Percentiles rank a stretch among this genome's conserved stretches.
phyloP scores from a whole-genome alignment of 2,329 filamentous ascomycete species.

The Didymella lethalis region DNA sequence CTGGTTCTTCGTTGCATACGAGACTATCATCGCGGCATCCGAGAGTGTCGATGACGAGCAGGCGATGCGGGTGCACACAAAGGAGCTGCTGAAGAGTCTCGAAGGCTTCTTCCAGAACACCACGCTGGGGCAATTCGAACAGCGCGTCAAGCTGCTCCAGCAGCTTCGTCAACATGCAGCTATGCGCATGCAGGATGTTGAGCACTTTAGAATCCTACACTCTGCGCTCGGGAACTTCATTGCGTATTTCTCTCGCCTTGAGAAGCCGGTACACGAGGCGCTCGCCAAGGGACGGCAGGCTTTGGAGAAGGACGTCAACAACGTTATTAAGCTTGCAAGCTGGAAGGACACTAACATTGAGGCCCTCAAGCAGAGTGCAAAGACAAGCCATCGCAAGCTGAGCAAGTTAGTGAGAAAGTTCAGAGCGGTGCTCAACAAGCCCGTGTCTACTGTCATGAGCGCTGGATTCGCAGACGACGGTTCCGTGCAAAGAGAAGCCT shows the following conservation, averaged over 20 bases:
- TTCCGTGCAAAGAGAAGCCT: conserved; percentile 16
- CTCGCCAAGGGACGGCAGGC: conserved; percentile 72
- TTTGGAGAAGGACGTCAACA: conserved; percentile 91
- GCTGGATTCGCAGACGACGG: conserved; percentile 44
- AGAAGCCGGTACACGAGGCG: conserved; percentile 68
- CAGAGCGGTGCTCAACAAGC: conserved; percentile 76
- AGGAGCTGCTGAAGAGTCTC: conserved; percentile 76
- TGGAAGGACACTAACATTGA: conserved; percentile 99
- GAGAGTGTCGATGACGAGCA: conserved; percentile 67
- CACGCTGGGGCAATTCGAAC: conserved; percentile 79
- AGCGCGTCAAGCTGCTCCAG: conserved; percentile 73
- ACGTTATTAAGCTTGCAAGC: conserved; percentile 90
- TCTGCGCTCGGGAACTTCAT: conserved; percentile 79
- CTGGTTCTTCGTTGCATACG: conserved; percentile 98
- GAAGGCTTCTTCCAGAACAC: conserved; percentile 81
- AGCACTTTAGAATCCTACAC: conserved; percentile 62
- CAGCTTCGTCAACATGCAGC: conserved; percentile 70
- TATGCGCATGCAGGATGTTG: conserved; percentile 64
- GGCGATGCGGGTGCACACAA: conserved; percentile 69
- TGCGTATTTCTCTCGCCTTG: conserved; percentile 75
- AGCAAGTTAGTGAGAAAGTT: conserved; percentile 94
- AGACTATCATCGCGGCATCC: conserved; percentile 81
- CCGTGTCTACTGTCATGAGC: conserved; percentile 68
- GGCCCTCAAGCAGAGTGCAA: conserved; percentile 85
- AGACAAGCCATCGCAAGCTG: conserved; percentile 87